Conservation (phyloP, 768 basidiomycete genomes). For the Suillus subluteus region DNA sequence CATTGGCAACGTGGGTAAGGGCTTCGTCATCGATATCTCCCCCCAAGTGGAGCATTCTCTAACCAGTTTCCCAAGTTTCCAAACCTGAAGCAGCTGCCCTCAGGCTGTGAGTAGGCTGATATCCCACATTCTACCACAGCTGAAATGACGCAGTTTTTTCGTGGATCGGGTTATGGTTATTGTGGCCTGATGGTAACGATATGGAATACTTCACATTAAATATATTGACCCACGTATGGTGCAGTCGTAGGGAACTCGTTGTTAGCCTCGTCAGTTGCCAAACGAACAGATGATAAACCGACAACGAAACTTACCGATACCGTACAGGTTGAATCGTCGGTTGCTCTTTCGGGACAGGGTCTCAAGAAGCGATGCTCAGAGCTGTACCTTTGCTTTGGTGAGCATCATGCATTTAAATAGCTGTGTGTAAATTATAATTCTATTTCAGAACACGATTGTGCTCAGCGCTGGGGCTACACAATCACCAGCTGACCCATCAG, state of each 20-base stretch:
- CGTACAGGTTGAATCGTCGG: constrained; percentile 4
- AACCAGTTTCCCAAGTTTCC: not conserved
- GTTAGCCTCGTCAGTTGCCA: constrained; percentile 1
- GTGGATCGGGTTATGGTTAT: not conserved
- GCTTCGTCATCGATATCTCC: not conserved
- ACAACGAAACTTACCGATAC: not conserved
- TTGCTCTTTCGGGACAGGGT: not conserved
- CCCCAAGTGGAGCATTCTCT: not conserved
- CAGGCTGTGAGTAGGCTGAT: not conserved
- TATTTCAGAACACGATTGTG: not conserved
- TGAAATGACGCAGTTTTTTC: not conserved
- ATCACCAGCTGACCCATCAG: not conserved
- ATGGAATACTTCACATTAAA: not conserved
- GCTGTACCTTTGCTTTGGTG: not conserved
- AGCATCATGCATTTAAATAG: not conserved
- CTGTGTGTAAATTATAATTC: not conserved
- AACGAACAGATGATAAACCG: not conserved
- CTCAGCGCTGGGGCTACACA: not conserved
- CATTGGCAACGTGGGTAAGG: not conserved
- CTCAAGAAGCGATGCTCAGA: not conserved
- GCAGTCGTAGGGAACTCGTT: not conserved
- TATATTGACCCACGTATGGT: not conserved
- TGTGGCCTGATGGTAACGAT: constrained; percentile 2
- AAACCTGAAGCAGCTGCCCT: not conserved
- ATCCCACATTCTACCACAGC: not conserved